Conservation (phyloP, 164 flowering plant species). For the Nymphaea thermarum region DNA sequence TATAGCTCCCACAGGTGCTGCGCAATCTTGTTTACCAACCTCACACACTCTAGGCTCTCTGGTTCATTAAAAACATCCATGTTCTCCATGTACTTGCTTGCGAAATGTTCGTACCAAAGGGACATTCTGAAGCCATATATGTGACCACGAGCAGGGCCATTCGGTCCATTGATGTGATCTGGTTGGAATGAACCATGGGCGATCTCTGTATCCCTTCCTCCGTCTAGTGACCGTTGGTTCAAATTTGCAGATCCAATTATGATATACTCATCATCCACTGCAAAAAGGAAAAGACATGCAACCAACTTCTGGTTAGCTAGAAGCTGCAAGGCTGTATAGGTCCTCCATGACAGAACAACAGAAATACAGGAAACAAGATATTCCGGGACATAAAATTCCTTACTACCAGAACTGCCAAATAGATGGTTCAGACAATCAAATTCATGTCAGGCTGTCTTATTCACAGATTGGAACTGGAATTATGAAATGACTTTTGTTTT, state of each 20-base stretch:
- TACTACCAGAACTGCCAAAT: too few species aligned
- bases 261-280: constrained; percentile 80
- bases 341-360: too few species aligned
- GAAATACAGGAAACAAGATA: background rate
- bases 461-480: too few species aligned
- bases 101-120: constrained; percentile 54
- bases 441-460: too few species aligned
- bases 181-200: constrained; percentile 75
- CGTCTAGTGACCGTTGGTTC: constrained; percentile 72
- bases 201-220: constrained; percentile 62
- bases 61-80: constrained; percentile 15
- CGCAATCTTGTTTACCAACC: constrained; percentile 27
- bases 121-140: constrained; percentile 45
- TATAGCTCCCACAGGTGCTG: constrained; percentile 36
- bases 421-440: too few species aligned
- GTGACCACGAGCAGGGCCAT: constrained; percentile 28
- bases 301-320: too few species aligned
- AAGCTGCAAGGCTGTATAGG: too few species aligned
- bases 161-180: constrained; percentile 19
- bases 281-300: constrained; percentile 1
- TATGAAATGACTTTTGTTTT: too few species aligned
- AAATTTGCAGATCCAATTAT: constrained; percentile 77
- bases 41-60: constrained; percentile 29
- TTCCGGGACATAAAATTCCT: too few species aligned
- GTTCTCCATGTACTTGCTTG: constrained; percentile 9